Evolutionary conservation across 495 filamentous ascomycete genomes (phyloP).

Genomic region (Neurospora sp.): DNA sequence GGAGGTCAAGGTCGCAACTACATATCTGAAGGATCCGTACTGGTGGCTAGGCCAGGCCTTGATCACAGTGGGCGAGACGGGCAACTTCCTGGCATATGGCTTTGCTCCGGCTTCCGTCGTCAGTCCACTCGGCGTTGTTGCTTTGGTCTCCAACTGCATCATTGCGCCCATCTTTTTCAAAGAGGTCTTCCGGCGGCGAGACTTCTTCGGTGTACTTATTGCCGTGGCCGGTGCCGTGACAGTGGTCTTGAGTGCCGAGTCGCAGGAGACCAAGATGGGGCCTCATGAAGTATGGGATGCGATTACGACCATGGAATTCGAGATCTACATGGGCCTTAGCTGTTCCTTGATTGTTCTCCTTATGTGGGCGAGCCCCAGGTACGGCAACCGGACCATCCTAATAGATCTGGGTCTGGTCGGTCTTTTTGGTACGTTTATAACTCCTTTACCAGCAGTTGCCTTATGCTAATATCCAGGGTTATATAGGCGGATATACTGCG

Average conservation of each 20-base stretch:
- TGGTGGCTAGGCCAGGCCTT: constrained; percentile 92
- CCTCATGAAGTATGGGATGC: constrained; percentile 83
- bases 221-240: constrained; percentile 81
- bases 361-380: constrained; percentile 71
- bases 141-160: constrained; percentile 88
- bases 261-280: constrained; percentile 80
- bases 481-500: constrained; percentile 79
- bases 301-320: constrained; percentile 83
- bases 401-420: constrained; percentile 91
- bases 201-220: constrained; percentile 79
- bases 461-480: constrained; percentile 18
- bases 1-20: constrained; percentile 26
- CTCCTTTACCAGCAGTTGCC: not conserved
- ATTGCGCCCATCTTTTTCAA: constrained; percentile 91
- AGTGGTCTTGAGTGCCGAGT: constrained; percentile 85
- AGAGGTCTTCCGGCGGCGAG: constrained; percentile 74
- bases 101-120: constrained; percentile 98
- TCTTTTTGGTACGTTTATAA: constrained; percentile 61
- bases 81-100: constrained; percentile 95
- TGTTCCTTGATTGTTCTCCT: constrained; percentile 58
- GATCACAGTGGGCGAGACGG: constrained; percentile 87
- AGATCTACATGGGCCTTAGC: constrained; percentile 77
- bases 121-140: constrained; percentile 90
- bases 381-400: constrained; percentile 74
- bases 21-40: constrained; percentile 79